Percentiles rank a stretch among this genome's conserved stretches.
phyloP scores from a whole-genome alignment of 257 asterid genomes.

The Solanum gracilifrons region DNA sequence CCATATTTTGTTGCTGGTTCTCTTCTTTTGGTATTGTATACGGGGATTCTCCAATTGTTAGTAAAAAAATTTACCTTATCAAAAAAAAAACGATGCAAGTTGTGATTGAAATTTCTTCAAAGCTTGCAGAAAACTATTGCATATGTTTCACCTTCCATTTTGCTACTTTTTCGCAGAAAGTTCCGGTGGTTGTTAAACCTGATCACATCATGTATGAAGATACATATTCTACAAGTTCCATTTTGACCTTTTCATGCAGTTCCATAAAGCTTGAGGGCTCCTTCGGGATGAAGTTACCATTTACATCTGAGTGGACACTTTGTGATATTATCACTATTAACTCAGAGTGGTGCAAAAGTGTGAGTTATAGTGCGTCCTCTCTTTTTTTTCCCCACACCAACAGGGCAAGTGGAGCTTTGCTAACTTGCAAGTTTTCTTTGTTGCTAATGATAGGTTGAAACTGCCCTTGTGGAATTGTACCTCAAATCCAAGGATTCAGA shows the following conservation, averaged over 20 bases:
- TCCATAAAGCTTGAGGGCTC: slow-evolving; percentile 40
- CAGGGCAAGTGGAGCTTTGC: not conserved
- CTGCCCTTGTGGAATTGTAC: slow-evolving; percentile 32
- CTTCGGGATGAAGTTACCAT: slow-evolving; percentile 11
- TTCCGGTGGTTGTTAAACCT: slow-evolving; percentile 44
- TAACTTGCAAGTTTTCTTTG: not conserved
- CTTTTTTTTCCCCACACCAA: not conserved
- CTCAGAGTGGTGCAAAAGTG: slow-evolving; percentile 41
- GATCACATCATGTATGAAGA: slow-evolving; percentile 32
- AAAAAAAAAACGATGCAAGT: not conserved
- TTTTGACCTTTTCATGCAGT: slow-evolving; percentile 45
- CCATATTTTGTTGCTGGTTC: not conserved
- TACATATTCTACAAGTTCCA: slow-evolving; percentile 24
- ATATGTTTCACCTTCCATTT: not conserved
- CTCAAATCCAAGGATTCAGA: slow-evolving; percentile 21
- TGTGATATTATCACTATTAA: slow-evolving; percentile 33
- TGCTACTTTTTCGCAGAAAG: slow-evolving; percentile 35
- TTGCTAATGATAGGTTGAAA: slow-evolving; percentile 34
- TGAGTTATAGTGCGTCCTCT: slow-evolving; percentile 25
- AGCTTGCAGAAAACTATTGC: not conserved
- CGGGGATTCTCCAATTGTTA: not conserved
- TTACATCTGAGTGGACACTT: slow-evolving; percentile 36
- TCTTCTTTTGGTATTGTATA: not conserved
- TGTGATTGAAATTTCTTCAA: not conserved
- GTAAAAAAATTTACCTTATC: not conserved